Evolutionary conservation across 176 grass and related monocot species (phyloP).

Genomic region (Paspalum notatum): DNA sequence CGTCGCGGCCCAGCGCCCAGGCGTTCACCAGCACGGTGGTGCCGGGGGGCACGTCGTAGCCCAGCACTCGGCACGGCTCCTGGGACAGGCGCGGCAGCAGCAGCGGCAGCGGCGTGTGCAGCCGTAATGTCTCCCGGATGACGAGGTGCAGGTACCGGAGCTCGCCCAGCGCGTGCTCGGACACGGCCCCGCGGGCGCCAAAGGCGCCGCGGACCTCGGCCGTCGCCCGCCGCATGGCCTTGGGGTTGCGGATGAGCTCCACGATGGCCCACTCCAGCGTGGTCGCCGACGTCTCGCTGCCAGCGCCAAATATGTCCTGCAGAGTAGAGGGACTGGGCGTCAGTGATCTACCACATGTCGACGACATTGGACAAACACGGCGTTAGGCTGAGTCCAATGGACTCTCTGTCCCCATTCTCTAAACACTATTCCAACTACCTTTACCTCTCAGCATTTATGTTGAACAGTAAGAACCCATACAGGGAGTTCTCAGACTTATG

Average conservation of each 20-base stretch:
- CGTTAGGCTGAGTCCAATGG: too few species aligned
- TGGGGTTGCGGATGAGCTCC: constrained; percentile 59
- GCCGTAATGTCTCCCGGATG: constrained; percentile 62
- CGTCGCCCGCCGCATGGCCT: constrained; percentile 43
- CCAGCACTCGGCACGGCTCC: constrained; percentile 33
- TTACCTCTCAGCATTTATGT: too few species aligned
- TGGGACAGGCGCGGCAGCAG: constrained; percentile 52
- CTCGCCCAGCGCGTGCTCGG: constrained; percentile 17
- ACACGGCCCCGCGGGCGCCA: constrained; percentile 18
- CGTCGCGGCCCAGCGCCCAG: constrained; percentile 66
- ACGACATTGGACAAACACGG: too few species aligned
- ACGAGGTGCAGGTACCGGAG: constrained; percentile 59
- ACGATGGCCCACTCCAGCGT: constrained; percentile 61
- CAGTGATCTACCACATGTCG: not conserved
- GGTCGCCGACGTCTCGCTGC: constrained; percentile 62
- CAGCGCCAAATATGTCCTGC: constrained; percentile 66
- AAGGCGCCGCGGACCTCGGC: constrained; percentile 54
- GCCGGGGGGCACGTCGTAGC: constrained; percentile 54
- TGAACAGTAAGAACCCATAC: too few species aligned
- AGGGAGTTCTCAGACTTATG: too few species aligned
- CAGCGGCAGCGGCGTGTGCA: constrained; percentile 55
- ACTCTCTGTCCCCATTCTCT: too few species aligned
- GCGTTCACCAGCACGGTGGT: constrained; percentile 59
- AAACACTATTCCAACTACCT: too few species aligned
- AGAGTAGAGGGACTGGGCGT: not conserved